Evolutionary conservation across 2,329 filamentous ascomycete genomes (phyloP).

Genomic region (Sarocladiaceae sp.): DNA sequence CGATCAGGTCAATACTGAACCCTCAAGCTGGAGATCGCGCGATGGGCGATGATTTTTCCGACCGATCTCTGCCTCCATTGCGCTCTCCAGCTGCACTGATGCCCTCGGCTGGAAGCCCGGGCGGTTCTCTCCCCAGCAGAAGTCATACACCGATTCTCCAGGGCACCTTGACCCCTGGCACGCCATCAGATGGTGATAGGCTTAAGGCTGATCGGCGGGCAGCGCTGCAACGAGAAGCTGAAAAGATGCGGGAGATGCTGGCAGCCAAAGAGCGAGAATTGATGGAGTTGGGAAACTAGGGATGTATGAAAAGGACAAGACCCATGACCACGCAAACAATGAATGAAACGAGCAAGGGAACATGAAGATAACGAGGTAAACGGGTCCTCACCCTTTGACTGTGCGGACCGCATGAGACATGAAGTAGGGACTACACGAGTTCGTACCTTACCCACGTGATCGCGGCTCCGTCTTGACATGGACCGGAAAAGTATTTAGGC

Average conservation of each 20-base stretch:
- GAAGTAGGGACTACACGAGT: no score
- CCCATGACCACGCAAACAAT: background rate
- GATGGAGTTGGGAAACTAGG: conserved; percentile 25
- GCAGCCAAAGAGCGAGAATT: conserved; percentile 70
- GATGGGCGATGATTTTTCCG: conserved; percentile 24
- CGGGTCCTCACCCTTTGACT: no score
- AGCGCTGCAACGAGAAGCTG: conserved; percentile 64
- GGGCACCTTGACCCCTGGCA: background rate
- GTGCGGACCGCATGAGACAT: no score
- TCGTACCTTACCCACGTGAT: no score
- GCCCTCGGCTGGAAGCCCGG: conserved; percentile 35
- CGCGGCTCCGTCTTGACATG: no score
- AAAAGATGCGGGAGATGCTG: conserved; percentile 67
- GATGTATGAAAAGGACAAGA: background rate
- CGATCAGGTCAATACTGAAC: conserved; percentile 71
- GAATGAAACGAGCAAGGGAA: no score
- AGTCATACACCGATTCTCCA: conserved; percentile 19
- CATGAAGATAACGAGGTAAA: no score
- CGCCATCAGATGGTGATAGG: background rate
- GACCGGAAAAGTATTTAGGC: no score
- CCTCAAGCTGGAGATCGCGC: conserved; percentile 31
- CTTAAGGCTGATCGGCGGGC: conserved; percentile 55
- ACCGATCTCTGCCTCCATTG: conserved; percentile 36
- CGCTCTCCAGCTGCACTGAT: conserved; percentile 36
- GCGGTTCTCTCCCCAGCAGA: conserved; percentile 28